phyloP scores from a whole-genome alignment of 805 yeast genomes.

The Starmera quercuum region DNA sequence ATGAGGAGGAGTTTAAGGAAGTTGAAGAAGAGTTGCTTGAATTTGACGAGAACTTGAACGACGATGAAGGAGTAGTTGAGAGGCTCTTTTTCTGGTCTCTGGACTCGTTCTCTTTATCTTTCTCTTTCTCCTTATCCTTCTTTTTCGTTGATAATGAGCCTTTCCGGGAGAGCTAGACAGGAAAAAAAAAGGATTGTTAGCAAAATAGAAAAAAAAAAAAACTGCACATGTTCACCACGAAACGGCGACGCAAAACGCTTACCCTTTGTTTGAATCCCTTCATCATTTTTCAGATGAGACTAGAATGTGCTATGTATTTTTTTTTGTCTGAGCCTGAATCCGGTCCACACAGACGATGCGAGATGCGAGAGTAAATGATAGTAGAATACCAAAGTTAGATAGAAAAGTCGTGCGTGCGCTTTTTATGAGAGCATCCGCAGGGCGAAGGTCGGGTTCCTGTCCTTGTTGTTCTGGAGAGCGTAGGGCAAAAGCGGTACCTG shows the following conservation, averaged over 20 bases:
- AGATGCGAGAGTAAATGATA: no score
- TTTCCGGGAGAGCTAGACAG: constrained; percentile 19
- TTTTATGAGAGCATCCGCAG: no score
- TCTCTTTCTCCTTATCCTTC: constrained; percentile 34
- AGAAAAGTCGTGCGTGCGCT: no score
- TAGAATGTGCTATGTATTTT: no score
- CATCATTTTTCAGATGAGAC: constrained; percentile 57
- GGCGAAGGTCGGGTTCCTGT: no score
- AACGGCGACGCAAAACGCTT: not conserved
- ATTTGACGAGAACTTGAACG: constrained; percentile 3
- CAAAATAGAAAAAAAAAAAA: no score
- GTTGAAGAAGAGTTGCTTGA: constrained; percentile 15
- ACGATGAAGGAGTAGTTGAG: constrained; percentile 8
- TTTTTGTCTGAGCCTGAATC: no score
- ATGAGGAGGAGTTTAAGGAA: not conserved
- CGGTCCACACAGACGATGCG: no score
- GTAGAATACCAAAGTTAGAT: no score
- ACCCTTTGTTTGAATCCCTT: constrained; percentile 63
- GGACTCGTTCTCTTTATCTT: constrained; percentile 10
- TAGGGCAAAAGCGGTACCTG: no score
- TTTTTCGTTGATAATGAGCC: constrained; percentile 28
- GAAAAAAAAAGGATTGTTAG: constrained; percentile 7
- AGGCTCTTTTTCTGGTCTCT: constrained; percentile 11
- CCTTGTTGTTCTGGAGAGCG: no score
- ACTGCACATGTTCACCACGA: not conserved